phyloP scores from a whole-genome alignment of 306 rosid species.

The Prunus persica region DNA sequence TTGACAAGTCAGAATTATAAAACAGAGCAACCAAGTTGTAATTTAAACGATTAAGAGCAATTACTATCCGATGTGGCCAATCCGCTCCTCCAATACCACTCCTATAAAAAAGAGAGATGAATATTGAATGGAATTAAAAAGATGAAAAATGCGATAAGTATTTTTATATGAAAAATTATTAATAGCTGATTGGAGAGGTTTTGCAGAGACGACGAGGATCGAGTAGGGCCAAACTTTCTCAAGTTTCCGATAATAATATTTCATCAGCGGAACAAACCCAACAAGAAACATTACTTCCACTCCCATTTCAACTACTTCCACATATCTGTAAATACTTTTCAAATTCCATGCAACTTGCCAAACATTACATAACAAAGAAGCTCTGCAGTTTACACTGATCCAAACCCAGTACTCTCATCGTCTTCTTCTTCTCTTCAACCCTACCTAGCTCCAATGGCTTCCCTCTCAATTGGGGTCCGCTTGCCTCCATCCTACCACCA shows the following conservation, averaged over 20 bases:
- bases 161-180: too few species aligned
- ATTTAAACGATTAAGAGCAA: too few species aligned
- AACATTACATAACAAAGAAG: neutral
- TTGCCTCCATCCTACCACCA: conserved; percentile 34
- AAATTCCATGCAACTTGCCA: conserved; percentile 1
- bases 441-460: conserved; percentile 41
- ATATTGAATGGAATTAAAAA: too few species aligned
- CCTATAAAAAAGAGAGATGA: too few species aligned
- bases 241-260: neutral
- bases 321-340: neutral
- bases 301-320: conserved; percentile 1
- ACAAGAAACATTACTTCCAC: neutral
- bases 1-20: too few species aligned
- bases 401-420: neutral
- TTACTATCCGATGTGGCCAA: too few species aligned
- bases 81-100: too few species aligned
- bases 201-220: neutral
- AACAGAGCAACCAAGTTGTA: too few species aligned
- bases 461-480: conserved; percentile 54
- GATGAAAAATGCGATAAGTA: too few species aligned
- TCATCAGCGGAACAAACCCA: neutral
- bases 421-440: conserved; percentile 1
- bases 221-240: neutral
- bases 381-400: neutral
- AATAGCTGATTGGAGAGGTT: too few species aligned